phyloP scores from a whole-genome alignment of 2,329 filamentous ascomycete species.

The Sclerotinia glacialis region DNA sequence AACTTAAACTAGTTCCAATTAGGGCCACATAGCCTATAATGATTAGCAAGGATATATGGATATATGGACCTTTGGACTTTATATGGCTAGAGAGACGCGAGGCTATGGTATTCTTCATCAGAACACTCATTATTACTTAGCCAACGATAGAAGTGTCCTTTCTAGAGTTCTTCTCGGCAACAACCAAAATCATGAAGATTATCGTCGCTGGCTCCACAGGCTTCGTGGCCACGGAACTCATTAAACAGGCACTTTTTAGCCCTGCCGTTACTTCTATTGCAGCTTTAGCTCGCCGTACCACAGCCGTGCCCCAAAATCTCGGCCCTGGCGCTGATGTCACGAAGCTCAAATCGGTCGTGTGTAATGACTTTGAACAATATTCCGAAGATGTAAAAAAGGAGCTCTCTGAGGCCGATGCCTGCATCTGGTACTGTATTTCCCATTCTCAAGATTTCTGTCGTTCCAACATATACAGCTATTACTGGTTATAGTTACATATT shows the following conservation, averaged over 20 bases:
- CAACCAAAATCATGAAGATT: conserved; percentile 37
- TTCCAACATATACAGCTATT: too few relatives aligned
- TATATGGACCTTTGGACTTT: too few relatives aligned
- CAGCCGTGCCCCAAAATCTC: conserved; percentile 22
- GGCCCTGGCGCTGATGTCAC: background rate
- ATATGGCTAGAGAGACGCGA: too few relatives aligned
- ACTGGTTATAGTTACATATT: too few relatives aligned
- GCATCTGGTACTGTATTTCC: conserved; percentile 40
- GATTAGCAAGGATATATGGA: too few relatives aligned
- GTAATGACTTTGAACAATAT: conserved; percentile 40
- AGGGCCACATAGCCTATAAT: too few relatives aligned
- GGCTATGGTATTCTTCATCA: too few relatives aligned
- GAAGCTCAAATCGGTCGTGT: conserved; percentile 40
- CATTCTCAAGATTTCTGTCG: background rate
- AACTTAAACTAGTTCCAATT: too few relatives aligned
- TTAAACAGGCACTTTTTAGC: conserved; percentile 39
- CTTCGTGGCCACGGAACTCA: conserved; percentile 41
- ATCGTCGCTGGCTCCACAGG: conserved; percentile 41
- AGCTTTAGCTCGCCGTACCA: conserved; percentile 36
- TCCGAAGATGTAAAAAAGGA: conserved; percentile 37
- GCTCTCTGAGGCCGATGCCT: conserved; percentile 39
- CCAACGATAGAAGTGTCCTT: too few relatives aligned
- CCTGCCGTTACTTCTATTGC: conserved; percentile 37
- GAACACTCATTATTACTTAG: too few relatives aligned
- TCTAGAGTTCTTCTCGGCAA: too few relatives aligned